Evolutionary conservation across 148 eudicot genomes (phyloP), one percentile per base, ranked within the genome.

Genomic region (Chenopodium formosanum): DNA sequence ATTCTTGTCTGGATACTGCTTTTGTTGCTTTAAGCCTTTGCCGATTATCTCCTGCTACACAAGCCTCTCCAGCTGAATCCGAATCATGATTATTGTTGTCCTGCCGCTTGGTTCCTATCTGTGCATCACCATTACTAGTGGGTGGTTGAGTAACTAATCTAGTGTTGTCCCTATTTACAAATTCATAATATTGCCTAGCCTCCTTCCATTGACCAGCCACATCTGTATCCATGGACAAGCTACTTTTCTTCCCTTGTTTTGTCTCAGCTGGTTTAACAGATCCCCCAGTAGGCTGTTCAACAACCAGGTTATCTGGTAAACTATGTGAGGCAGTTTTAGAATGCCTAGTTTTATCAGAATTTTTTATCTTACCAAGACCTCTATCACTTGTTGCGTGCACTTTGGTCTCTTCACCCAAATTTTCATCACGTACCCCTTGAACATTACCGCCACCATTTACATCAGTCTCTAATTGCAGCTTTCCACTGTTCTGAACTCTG

Each of bases 141-240:
- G 29, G 29, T 53, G 68, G 58, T 68, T 84, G 83, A 70, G 79
- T 19, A 10, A 73, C 79, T 27, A 60, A 37, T 46, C 78, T 65
- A 64, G 81, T 72, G 78, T 70, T 78, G 40, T 87, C 88, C 63
- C 53, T 82, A 67, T 86, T 90, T 78, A 86, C 89, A 70, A 92
- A 88, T 88, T 94, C 95, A 86, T 77, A 91, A 86, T 86, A 90
- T 73, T 91, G 84, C 20, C 82, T 80, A 64, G 84, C 94, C 89
- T 89, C 90, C 83, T 84, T 88, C 97, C 95, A 90, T 79, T 89
- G 87, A 81, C 88, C 92, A 80, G 72, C 84, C 77, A 74, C 88
- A 78, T 87, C 91, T 19, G 82, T 76, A 83, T 84, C 89, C 81
- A 73, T 77, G 74, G 85, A 85, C 32, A 82, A 81, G 58, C 79